Evolutionary conservation across 2,329 filamentous ascomycete genomes (phyloP), one percentile per base, ranked within the genome.

Genomic region (Lachnellula subtilissima): DNA sequence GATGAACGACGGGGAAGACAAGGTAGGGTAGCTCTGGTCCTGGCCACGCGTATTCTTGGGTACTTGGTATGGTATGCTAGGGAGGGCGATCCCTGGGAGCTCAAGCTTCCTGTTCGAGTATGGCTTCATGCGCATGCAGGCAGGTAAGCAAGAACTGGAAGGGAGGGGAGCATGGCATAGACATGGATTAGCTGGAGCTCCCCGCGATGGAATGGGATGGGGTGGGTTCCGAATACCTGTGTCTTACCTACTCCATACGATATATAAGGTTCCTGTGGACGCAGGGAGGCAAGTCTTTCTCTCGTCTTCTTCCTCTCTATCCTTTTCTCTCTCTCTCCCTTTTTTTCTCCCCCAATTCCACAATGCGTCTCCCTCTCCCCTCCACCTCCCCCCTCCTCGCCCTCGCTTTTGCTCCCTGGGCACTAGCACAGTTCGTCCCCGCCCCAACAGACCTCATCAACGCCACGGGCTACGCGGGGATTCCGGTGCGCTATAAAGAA

Each of bases 401-500:
- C 40, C 22, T 47, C 2, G 7, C 22, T 11, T 7, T 15, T 4
- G n/a, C n/a, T 25, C 23, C 12, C 12, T 32, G 5, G 9, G 56
- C 53, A 17, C n/a, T 56, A 4, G 53, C 66, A 9, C 72, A 75
- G 49, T 75, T 75, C 56, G 71, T 74, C 19, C 42, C 69, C 1
- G 55, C 70, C 22, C 73, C 73, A 1, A 68, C 65, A 14, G 69
- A 72, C 63, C 66, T 75, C n/a, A 71, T 64, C 8, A 65, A 67
- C 50, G 66, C 68, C 7, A 67, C 61, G 22, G 73, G 73, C 19
- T 69, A 71, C 55, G 70, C 73, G 25, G 70, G 68, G 22, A 64
- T 78, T 42, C 70, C 71, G 0, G 74, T 78, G 22, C 70, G 76
- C 36, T 79, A 77, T 66, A 79, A 78, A 62, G 67, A 77, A 59